phyloP scores from a whole-genome alignment of 768 basidiomycete genomes.

The Lactarius sp. region DNA sequence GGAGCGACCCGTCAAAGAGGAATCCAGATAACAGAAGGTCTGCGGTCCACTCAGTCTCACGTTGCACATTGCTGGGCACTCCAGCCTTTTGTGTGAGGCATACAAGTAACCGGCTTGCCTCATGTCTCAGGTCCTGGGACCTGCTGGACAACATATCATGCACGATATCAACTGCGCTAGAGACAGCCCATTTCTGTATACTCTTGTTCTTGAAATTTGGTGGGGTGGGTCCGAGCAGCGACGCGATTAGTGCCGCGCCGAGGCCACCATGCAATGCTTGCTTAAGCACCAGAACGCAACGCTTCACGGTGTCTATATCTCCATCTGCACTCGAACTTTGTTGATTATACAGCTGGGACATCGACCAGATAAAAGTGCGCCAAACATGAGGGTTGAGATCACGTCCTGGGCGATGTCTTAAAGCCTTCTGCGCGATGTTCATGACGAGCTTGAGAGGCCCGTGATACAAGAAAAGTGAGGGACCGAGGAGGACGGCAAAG shows the following conservation, averaged over 20 bases:
- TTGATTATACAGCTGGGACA: constrained; percentile 17
- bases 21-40: constrained; percentile 5
- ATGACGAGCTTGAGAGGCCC: constrained; percentile 21
- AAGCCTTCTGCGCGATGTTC: constrained; percentile 11
- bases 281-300: constrained; percentile 17
- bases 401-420: constrained; percentile 15
- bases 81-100: constrained; percentile 1
- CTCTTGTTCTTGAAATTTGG: background rate
- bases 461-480: constrained; percentile 14
- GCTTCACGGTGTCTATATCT: constrained; percentile 6
- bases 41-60: background rate
- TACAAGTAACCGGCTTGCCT: constrained; percentile 3
- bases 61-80: background rate
- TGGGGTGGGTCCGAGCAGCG: constrained; percentile 1
- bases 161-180: constrained; percentile 7
- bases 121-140: constrained; percentile 2
- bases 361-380: constrained; percentile 23
- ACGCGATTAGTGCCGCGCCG: constrained; percentile 12
- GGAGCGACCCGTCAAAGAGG: constrained; percentile 17
- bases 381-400: constrained; percentile 20
- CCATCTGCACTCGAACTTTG: background rate
- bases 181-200: background rate
- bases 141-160: constrained; percentile 20
- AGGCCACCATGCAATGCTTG: constrained; percentile 15
- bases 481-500: constrained; percentile 15